Percentiles rank a stretch among this genome's conserved stretches.
These are phyloP conservation scores for Saprolegnia parasitica DNA, from an alignment of 352 stramenopile genomes.

Conservation along the genomic window DNA sequence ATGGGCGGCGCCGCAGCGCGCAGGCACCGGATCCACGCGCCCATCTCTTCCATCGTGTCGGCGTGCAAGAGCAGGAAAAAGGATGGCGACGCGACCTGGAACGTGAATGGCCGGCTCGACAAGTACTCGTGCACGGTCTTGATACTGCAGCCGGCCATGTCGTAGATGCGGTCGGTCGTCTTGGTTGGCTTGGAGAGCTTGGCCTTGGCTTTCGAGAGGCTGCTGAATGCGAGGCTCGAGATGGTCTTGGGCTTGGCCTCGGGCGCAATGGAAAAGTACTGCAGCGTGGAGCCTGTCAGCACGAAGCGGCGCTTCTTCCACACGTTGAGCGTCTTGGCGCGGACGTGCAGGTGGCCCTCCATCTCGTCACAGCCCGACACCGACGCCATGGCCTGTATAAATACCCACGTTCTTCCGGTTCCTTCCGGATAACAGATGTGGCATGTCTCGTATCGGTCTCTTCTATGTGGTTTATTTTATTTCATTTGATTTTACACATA, in stretches of 20 bases:
- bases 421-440: neutral
- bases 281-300: neutral
- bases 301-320: conserved; percentile 29
- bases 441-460: too few species aligned
- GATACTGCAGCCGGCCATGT: conserved; percentile 46
- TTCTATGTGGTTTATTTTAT: too few species aligned
- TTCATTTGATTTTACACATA: too few species aligned
- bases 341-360: conserved; percentile 21
- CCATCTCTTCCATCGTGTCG: conserved; percentile 19
- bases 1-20: neutral
- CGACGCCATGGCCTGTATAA: neutral
- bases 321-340: conserved; percentile 25
- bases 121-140: conserved; percentile 55
- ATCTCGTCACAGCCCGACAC: neutral
- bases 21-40: neutral
- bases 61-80: conserved; percentile 26
- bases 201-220: conserved; percentile 1
- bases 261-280: conserved; percentile 14
- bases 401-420: neutral
- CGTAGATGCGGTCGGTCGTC: conserved; percentile 38
- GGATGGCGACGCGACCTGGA: conserved; percentile 10
- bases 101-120: conserved; percentile 14
- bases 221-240: neutral
- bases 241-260: conserved; percentile 5
- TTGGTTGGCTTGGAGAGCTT: conserved; percentile 30